Percentiles rank a stretch among this genome's conserved stretches.
These are phyloP conservation scores for Calonectria pseudoturangicola DNA, from an alignment of 2,329 filamentous ascomycete genomes.

Conservation along the genomic window DNA sequence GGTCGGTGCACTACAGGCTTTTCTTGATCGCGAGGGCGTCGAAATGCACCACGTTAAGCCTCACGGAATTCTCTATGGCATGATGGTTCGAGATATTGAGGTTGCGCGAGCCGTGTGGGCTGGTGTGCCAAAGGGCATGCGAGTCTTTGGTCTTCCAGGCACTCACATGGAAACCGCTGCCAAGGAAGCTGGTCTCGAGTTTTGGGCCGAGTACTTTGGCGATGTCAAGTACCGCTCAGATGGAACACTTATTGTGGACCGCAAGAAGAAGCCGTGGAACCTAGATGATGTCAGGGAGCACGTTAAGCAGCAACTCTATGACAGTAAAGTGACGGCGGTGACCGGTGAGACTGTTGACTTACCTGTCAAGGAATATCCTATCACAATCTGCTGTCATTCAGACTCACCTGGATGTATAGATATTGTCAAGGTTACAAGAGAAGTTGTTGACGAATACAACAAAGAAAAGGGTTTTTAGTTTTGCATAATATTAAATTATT, in stretches of 20 bases:
- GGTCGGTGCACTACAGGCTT: constrained; percentile 41
- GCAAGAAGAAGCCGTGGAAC: constrained; percentile 72
- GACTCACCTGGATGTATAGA: constrained; percentile 67
- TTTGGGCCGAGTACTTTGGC: constrained; percentile 54
- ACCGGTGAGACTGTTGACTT: constrained; percentile 63
- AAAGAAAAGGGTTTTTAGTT: constrained; percentile 31
- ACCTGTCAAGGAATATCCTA: constrained; percentile 62
- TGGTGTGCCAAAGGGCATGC: constrained; percentile 49
- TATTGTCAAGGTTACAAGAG: constrained; percentile 63
- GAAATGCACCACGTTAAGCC: constrained; percentile 48
- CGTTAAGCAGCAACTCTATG: constrained; percentile 63
- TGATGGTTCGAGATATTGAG: constrained; percentile 53
- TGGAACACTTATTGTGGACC: constrained; percentile 59
- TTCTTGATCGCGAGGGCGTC: constrained; percentile 43
- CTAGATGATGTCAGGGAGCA: constrained; percentile 62
- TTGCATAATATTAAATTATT: background rate
- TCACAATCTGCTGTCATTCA: constrained; percentile 68
- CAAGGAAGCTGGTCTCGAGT: constrained; percentile 49
- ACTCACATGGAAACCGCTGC: constrained; percentile 54
- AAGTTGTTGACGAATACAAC: constrained; percentile 65
- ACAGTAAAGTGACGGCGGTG: constrained; percentile 62
- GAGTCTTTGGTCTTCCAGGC: constrained; percentile 53
- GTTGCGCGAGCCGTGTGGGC: constrained; percentile 53
- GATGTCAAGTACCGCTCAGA: constrained; percentile 55
- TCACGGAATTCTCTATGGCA: constrained; percentile 55